Evolutionary conservation across 2,329 filamentous ascomycete genomes (phyloP).

Genomic region (Calonectria pauciramosa): DNA sequence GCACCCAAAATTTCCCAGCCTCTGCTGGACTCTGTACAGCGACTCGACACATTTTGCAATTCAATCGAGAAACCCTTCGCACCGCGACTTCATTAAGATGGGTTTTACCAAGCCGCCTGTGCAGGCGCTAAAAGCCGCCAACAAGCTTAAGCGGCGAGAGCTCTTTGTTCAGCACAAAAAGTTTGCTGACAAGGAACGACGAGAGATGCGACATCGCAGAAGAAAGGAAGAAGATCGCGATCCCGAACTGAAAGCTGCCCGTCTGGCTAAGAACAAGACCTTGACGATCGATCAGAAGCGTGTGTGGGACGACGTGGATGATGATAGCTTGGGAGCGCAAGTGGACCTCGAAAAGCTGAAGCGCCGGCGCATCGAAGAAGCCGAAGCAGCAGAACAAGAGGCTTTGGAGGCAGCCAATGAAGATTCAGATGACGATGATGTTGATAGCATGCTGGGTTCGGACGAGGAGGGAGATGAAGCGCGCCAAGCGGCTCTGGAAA

Average conservation of each 20-base stretch:
- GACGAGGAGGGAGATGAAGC: conserved; percentile 68
- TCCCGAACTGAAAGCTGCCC: conserved; percentile 79
- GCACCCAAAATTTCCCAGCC: conserved; percentile 33
- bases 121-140: conserved; percentile 67
- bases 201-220: conserved; percentile 81
- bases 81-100: conserved; percentile 42
- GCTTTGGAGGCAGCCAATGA: conserved; percentile 60
- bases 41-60: neutral
- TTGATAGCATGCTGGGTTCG: conserved; percentile 85
- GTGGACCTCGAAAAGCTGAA: conserved; percentile 73
- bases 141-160: conserved; percentile 85
- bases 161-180: conserved; percentile 87
- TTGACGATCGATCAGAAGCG: conserved; percentile 88
- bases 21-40: conserved; percentile 16
- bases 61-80: conserved; percentile 9
- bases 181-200: conserved; percentile 78
- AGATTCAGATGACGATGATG: conserved; percentile 66
- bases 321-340: conserved; percentile 67
- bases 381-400: conserved; percentile 64
- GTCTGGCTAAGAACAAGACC: conserved; percentile 84
- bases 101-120: conserved; percentile 52
- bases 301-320: conserved; percentile 85
- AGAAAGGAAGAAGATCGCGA: conserved; percentile 90
- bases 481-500: conserved; percentile 57
- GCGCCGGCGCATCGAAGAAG: conserved; percentile 67